phyloP scores from a whole-genome alignment of 352 stramenopile genomes.

The Phytophthora pinifolia region DNA sequence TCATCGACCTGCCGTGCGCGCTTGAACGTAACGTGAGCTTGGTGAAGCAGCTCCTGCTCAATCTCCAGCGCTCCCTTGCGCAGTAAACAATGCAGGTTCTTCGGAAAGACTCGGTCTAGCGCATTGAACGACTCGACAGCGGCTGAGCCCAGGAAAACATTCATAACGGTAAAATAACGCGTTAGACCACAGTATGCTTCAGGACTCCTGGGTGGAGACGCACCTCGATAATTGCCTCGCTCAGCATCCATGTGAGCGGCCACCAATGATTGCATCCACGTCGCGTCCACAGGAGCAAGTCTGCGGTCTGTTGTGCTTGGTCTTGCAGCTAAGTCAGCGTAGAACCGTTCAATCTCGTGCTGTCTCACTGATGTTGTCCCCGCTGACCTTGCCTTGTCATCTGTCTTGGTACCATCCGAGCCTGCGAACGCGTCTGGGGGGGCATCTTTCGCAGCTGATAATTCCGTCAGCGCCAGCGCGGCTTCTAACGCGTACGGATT shows the following conservation, averaged over 20 bases:
- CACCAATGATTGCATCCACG: slow-evolving; percentile 65
- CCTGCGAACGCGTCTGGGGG: slow-evolving; percentile 29
- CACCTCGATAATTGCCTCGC: slow-evolving; percentile 44
- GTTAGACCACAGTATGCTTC: slow-evolving; percentile 7
- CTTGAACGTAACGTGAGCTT: slow-evolving; percentile 54
- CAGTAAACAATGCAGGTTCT: slow-evolving; percentile 66
- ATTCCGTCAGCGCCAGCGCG: slow-evolving; percentile 61
- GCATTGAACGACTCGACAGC: slow-evolving; percentile 40
- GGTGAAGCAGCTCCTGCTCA: slow-evolving; percentile 59
- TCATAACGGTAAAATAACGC: slow-evolving; percentile 3
- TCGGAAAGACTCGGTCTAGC: slow-evolving; percentile 52
- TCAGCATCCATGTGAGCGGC: slow-evolving; percentile 52
- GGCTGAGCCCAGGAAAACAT: slow-evolving; percentile 20
- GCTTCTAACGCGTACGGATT: slow-evolving; percentile 84
- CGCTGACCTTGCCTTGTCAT: slow-evolving; percentile 9
- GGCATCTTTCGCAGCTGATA: slow-evolving; percentile 48
- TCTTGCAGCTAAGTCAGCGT: slow-evolving; percentile 24
- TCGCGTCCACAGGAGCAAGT: slow-evolving; percentile 29
- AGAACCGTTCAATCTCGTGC: slow-evolving; percentile 57
- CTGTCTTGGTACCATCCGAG: slow-evolving; percentile 14
- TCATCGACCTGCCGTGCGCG: slow-evolving; percentile 66
- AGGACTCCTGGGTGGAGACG: not conserved
- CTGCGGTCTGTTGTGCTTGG: slow-evolving; percentile 4
- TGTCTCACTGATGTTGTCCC: slow-evolving; percentile 15
- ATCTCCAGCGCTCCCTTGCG: slow-evolving; percentile 60